Evolutionary conservation across 1,284 basidiomycete genomes (phyloP).

Genomic region (Ceratobasidium sp.): DNA sequence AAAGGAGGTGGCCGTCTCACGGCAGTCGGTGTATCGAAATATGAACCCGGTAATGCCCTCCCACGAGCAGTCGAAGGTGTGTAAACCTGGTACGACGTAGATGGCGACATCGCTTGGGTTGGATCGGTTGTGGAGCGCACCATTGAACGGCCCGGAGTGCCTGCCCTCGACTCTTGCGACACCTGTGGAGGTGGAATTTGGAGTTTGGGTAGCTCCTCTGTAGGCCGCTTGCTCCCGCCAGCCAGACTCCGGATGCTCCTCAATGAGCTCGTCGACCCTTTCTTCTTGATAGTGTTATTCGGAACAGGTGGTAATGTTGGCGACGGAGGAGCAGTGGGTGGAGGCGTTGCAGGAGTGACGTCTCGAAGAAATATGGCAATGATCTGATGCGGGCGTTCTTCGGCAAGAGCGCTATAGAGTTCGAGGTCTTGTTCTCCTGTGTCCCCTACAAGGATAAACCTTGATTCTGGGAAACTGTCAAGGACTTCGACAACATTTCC

Average conservation of each 20-base stretch:
- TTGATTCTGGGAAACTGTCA: slow-evolving; percentile 76
- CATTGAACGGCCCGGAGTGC: background rate
- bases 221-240: slow-evolving; percentile 16
- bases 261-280: slow-evolving; percentile 67
- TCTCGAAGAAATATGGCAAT: slow-evolving; percentile 82
- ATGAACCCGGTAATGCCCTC: slow-evolving; percentile 23
- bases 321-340: slow-evolving; percentile 48
- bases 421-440: slow-evolving; percentile 90
- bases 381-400: slow-evolving; percentile 71
- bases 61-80: slow-evolving; percentile 10
- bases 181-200: slow-evolving; percentile 1
- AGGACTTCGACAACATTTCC: slow-evolving; percentile 77
- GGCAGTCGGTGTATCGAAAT: slow-evolving; percentile 27
- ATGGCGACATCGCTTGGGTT: background rate
- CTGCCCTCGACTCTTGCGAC: background rate
- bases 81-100: slow-evolving; percentile 32
- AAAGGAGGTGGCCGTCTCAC: background rate
- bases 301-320: slow-evolving; percentile 6
- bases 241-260: slow-evolving; percentile 51
- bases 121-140: slow-evolving; percentile 24
- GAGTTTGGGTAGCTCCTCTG: slow-evolving; percentile 43
- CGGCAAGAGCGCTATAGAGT: slow-evolving; percentile 77
- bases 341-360: slow-evolving; percentile 59
- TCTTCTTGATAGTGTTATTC: slow-evolving; percentile 23
- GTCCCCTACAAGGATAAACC: slow-evolving; percentile 87